phyloP scores from a whole-genome alignment of 2,329 filamentous ascomycete genomes.

The Alternaria infectoria region DNA sequence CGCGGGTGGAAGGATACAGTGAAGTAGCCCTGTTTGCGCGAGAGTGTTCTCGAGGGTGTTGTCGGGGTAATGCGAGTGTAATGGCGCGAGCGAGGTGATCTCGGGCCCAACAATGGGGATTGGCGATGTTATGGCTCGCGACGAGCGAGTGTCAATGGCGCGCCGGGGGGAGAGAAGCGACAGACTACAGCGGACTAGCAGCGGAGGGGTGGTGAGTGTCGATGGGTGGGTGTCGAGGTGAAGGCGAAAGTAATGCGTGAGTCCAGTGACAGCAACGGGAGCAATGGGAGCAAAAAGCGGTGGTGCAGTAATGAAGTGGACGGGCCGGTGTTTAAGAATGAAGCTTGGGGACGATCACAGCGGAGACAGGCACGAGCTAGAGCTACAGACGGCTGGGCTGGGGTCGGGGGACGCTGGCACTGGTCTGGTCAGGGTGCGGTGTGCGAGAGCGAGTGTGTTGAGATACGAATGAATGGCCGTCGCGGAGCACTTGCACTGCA shows the following conservation, averaged over 20 bases:
- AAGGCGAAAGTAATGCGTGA: background rate
- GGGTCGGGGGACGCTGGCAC: slow-evolving; percentile 2
- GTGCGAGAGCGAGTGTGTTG: slow-evolving; percentile 7
- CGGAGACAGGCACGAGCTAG: slow-evolving; percentile 16
- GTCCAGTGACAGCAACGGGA: background rate
- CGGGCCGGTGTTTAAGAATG: slow-evolving; percentile 26
- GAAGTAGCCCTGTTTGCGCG: slow-evolving; percentile 14
- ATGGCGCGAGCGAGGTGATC: slow-evolving; percentile 1
- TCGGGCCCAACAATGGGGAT: slow-evolving; percentile 3
- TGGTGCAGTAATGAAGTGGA: background rate
- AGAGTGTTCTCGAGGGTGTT: background rate
- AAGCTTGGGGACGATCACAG: slow-evolving; percentile 12
- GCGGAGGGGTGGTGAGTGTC: background rate
- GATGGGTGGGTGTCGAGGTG: background rate
- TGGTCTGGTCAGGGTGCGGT: slow-evolving; percentile 7
- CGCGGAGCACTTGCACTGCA: slow-evolving; percentile 11
- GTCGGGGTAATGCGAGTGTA: background rate
- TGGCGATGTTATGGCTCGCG: slow-evolving; percentile 8
- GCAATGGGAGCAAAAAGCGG: background rate
- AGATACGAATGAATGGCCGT: slow-evolving; percentile 15
- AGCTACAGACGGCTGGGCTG: slow-evolving; percentile 13
- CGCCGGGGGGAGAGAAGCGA: slow-evolving; percentile 14
- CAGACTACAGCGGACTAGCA: background rate
- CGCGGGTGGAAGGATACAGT: slow-evolving; percentile 11
- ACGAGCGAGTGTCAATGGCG: slow-evolving; percentile 10